These are phyloP conservation scores for Ochetophila trinervis DNA, from an alignment of 306 rosid genomes.

Conservation along the genomic window DNA sequence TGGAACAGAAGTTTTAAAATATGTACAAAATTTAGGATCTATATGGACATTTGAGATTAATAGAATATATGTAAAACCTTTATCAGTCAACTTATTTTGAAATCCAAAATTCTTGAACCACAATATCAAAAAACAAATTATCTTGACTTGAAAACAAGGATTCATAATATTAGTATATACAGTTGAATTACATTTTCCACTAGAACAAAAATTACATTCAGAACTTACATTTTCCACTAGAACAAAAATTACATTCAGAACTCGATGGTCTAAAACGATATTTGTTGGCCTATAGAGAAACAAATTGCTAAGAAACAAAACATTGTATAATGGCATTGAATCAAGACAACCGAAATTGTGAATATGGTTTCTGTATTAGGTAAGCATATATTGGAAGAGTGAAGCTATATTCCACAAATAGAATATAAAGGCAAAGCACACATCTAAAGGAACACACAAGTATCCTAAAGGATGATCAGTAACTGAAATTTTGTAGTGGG, in stretches of 20 bases:
- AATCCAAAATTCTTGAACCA: background rate
- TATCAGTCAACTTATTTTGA: background rate
- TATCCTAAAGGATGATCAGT: background rate
- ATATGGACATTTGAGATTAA: background rate
- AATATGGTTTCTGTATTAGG: background rate
- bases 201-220: background rate
- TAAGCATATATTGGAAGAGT: background rate
- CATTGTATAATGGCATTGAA: background rate
- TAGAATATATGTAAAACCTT: background rate
- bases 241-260: background rate
- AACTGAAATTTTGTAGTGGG: background rate
- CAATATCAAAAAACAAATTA: background rate
- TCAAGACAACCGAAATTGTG: background rate
- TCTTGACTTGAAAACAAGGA: conserved; percentile 2
- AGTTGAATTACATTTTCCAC: background rate
- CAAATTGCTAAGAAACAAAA: too few species aligned
- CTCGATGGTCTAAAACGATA: too few species aligned
- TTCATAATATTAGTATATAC: background rate
- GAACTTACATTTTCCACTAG: background rate
- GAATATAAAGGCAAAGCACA: background rate
- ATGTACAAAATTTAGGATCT: background rate
- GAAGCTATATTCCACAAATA: background rate
- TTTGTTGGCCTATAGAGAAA: too few species aligned
- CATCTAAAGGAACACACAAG: background rate
- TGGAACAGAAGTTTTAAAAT: background rate